Evolutionary conservation across 2,329 filamentous ascomycete species (phyloP), one percentile per base, ranked within the genome.

Genomic region (Penicillium sp.): DNA sequence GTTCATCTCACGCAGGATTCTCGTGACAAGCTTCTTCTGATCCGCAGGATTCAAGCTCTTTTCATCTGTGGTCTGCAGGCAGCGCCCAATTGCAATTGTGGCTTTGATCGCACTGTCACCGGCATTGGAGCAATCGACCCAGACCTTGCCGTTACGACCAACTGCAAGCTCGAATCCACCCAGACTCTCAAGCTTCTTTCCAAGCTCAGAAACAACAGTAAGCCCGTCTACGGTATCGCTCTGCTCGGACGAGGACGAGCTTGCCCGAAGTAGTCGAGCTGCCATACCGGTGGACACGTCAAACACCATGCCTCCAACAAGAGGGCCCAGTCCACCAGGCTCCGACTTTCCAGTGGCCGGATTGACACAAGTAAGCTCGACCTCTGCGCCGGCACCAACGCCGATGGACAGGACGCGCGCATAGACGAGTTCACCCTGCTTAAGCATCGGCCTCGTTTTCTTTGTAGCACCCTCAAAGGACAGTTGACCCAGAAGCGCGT

Each of bases 381-480:
- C 86, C 73, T 97, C 92, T 81, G 93, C 92, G 77, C 93, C 90
- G 66, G 89, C 89, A 73, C 92, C 90, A 28, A 92, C 88, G 72
- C 92, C 90, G 19, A 91, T 89, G 44, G 90, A 86, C 30, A 86
- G 83, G 47, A 99, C 88, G 65, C 94, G 90, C 40, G 93, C 94
- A 80, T 98, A 98, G 38, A 98, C 92, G 30, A 97, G 81, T 56
- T 92, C 88, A 40, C 92, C 92, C 15, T 87, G 73, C 30, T 84
- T 82, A 47, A 98, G 85, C 66, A 91, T 85, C 0, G 95, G 95
- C 1, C 93, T 86, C 2, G 92, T 97, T 81, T 98, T 98, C 78
- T 93, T 95, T 49, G 90, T 92, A 19, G 93, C 95, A 65, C 89
- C 88, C 78, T 98, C 94, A 76, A 99, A 99, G n/a, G 93, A 88